Base-by-base conservation (phyloP, 2,329 filamentous ascomycete species). In the Trichoderma pleuroti region DNA sequence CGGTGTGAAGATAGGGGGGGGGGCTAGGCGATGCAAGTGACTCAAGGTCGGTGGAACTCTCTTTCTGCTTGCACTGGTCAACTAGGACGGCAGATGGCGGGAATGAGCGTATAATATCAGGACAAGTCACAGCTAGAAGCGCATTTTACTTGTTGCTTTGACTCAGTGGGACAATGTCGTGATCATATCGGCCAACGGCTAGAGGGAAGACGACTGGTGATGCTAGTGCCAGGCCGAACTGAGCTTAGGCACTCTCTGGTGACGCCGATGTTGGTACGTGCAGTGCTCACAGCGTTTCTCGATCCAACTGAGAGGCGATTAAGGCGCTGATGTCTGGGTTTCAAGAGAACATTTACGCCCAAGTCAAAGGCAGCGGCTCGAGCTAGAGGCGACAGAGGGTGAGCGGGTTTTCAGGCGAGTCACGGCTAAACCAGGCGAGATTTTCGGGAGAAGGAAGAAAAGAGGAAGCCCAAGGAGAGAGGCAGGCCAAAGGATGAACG, bases 211-310 rank as follows among this genome's bases (percentile, higher is more conserved):
- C 28, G 52, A 14, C 18, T 18, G 28, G 36, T 21, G 26, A 59
- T 49, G 26, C 52, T 24, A 9, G 34, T 11, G 24, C 63, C 30
- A 56, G 32, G 26, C 64, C 52, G 32, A n/a, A 34, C 34, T 30
- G 34, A 18, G 34, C 64, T 66, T 34, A 46, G 54, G 26, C 36
- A 49, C 64, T n/a, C 14, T 32, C 36, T 42, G 64, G 42, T 57
- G 63, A 42, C 63, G 63, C 39, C 30, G 49, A 59, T 30, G 63
- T 42, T 67, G 64, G 52, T 57, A 59, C 64, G 52, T 42, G 64
- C 34, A 57, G 64, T 57, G 52, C 64, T 67, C 64, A 32, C 64
- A 64, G 26, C 12, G 14, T 32, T 26, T 32, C 36, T 49, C 32
- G 11, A 52, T 34, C 21, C 24, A 56, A n/a, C 56, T 34, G 12